Evolutionary conservation across 2,329 filamentous ascomycete genomes (phyloP).

Genomic region (Elsinoe arachidis): DNA sequence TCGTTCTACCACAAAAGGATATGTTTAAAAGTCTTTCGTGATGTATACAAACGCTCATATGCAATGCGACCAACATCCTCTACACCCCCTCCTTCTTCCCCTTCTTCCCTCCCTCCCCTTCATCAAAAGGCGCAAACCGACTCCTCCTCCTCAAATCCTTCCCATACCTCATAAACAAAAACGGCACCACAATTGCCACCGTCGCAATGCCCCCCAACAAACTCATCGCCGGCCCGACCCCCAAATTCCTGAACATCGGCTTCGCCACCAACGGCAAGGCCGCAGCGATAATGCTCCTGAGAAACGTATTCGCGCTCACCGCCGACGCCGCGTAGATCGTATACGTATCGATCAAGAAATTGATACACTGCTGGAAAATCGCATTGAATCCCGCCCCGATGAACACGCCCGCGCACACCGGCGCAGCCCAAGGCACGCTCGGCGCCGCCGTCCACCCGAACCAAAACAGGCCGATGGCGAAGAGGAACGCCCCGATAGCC

Average conservation of each 20-base stretch:
- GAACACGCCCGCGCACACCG: slow-evolving; percentile 34
- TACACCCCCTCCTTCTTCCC: not conserved
- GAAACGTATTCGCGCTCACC: slow-evolving; percentile 42
- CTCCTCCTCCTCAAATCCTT: slow-evolving; percentile 34
- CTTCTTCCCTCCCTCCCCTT: not conserved
- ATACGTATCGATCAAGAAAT: slow-evolving; percentile 37
- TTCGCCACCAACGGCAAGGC: slow-evolving; percentile 29
- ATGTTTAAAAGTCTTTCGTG: too few relatives aligned
- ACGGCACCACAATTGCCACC: slow-evolving; percentile 35
- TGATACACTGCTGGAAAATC: slow-evolving; percentile 42
- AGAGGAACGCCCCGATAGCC: slow-evolving; percentile 35
- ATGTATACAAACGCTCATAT: too few relatives aligned
- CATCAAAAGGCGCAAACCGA: slow-evolving; percentile 32
- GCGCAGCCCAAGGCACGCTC: slow-evolving; percentile 33
- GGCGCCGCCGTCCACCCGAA: slow-evolving; percentile 36
- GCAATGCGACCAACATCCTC: too few relatives aligned
- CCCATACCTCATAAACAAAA: slow-evolving; percentile 38
- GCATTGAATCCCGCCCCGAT: slow-evolving; percentile 41
- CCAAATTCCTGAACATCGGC: slow-evolving; percentile 35
- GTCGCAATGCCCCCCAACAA: slow-evolving; percentile 35
- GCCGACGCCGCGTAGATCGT: slow-evolving; percentile 40
- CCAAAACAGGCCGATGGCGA: slow-evolving; percentile 37
- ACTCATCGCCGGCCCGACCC: slow-evolving; percentile 35
- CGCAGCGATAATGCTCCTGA: slow-evolving; percentile 37
- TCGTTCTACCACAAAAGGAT: too few relatives aligned